Base-by-base conservation (phyloP, 1,139 yeast species). In the Scheffersomyces segobiensis region DNA sequence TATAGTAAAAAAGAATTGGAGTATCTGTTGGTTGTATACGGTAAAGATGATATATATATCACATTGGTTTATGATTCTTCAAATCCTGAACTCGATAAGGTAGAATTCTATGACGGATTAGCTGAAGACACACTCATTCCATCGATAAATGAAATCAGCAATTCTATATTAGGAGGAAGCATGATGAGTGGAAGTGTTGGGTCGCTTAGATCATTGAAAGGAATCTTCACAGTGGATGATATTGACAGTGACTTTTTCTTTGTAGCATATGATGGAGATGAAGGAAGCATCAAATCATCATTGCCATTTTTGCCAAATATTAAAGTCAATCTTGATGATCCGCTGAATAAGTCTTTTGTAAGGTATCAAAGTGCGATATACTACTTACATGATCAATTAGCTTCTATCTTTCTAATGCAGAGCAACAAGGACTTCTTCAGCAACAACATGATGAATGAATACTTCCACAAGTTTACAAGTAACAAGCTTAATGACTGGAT, bases 401-500 rank as follows among this genome's bases (percentile, higher is more conserved):
- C 72, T 12, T 74, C 74, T 50, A 65, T 79, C 21, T 78, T 78
- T 56, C 59, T 75, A 48, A 63, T 68, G 54, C 73, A 71, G 53
- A 65, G 66, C 14, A 66, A 68, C 57, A 57, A 61, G 51, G 65
- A 67, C 49, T 76, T 77, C 59, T 71, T 72, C 58, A 59, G 59
- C 0, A 55, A 61, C 2, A 64, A 66, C 49, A 60, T 67, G 17
- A 63, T 74, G 54, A 64, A 70, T 48, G 84, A 80, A 65, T 78
- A 71, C 62, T 77, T 79, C 56, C 83, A 80, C 64, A 80, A 80
- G 60, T 80, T 79, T 64, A 76, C 77, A 52, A 73, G 76, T 57
- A 75, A 74, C 57, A 75, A 73, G 57, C 62, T 64, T 46, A 78
- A 75, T 57, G 82, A 79, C 64, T 80, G 84, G 83, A 76, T 80